Evolutionary conservation across 805 yeast genomes (phyloP).

Genomic region (Grigorovia humatica): DNA sequence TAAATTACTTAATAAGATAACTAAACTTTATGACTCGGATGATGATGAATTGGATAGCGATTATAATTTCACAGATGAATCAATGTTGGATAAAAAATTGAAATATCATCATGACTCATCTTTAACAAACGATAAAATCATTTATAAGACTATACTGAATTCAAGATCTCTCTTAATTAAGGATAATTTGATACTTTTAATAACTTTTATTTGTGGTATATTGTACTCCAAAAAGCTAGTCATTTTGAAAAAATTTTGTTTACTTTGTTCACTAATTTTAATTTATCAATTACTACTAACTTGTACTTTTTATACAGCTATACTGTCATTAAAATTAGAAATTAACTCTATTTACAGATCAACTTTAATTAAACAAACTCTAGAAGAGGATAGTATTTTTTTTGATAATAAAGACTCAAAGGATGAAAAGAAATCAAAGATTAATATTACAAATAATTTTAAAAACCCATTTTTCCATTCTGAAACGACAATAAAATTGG

Average conservation of each 20-base stretch:
- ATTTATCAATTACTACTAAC: slow-evolving; percentile 62
- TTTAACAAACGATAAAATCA: slow-evolving; percentile 18
- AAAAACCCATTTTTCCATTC: slow-evolving; percentile 20
- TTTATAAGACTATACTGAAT: slow-evolving; percentile 28
- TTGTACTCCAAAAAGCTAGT: slow-evolving; percentile 54
- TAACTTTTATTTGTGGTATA: slow-evolving; percentile 58
- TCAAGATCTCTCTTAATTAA: slow-evolving; percentile 39
- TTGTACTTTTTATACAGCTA: slow-evolving; percentile 73
- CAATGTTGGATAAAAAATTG: neutral
- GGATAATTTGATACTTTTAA: slow-evolving; percentile 65
- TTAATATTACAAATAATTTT: neutral
- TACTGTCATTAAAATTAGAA: slow-evolving; percentile 79
- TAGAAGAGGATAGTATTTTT: slow-evolving; percentile 92
- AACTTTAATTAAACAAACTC: slow-evolving; percentile 60
- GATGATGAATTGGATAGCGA: neutral
- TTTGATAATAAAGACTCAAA: slow-evolving; percentile 24
- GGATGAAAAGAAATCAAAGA: slow-evolving; percentile 6
- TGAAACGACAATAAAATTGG: slow-evolving; percentile 38
- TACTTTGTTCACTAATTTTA: slow-evolving; percentile 60
- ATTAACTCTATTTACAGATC: slow-evolving; percentile 78
- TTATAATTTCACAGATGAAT: neutral
- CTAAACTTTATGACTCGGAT: neutral
- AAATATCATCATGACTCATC: neutral
- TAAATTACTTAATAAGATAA: slow-evolving; percentile 25
- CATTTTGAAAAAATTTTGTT: slow-evolving; percentile 72